phyloP scores from a whole-genome alignment of 2,329 filamentous ascomycete genomes.

The Penicillium polonicum region DNA sequence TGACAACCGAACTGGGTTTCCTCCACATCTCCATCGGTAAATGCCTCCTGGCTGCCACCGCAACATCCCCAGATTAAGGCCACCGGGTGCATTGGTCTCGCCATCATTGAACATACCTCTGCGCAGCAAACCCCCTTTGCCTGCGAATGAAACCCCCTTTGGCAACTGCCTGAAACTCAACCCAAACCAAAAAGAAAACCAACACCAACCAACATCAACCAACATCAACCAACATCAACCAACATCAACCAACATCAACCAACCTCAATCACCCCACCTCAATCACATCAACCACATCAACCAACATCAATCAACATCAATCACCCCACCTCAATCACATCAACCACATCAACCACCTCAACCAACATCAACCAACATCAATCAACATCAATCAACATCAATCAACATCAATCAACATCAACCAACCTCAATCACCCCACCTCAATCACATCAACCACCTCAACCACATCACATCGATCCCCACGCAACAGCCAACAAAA shows the following conservation, averaged over 20 bases:
- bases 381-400: background rate
- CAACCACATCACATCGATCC: background rate
- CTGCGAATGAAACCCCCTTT: no score
- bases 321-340: no score
- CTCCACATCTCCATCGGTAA: background rate
- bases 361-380: background rate
- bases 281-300: background rate
- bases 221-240: background rate
- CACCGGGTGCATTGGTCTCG: no score
- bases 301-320: no score
- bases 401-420: background rate
- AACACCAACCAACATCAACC: no score
- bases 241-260: background rate
- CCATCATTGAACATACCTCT: background rate
- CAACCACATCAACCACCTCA: background rate
- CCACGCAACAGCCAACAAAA: background rate
- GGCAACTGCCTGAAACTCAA: background rate
- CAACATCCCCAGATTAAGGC: background rate
- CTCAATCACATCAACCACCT: background rate
- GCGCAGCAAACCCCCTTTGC: background rate
- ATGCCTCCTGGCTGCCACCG: background rate
- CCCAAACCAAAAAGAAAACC: background rate
- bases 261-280: no score
- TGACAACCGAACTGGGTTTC: no score
- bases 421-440: background rate